A percentile compares a stretch with the other conserved stretches of the same genome.
Evolutionary conservation across 805 yeast genomes (phyloP).

Genomic region (Suhomyces faveliae): DNA sequence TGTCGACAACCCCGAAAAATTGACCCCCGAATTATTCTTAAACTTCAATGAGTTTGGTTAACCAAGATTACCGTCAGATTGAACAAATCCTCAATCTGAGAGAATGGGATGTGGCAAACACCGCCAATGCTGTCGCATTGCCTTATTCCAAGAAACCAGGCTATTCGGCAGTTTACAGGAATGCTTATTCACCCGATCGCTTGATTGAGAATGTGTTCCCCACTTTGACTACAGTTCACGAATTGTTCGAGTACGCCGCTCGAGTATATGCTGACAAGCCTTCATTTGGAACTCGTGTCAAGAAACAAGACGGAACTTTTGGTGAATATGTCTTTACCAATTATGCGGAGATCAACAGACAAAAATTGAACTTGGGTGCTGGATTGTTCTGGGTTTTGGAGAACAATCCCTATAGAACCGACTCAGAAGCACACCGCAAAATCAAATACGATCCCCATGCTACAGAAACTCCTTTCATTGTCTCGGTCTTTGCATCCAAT

Average conservation of each 20-base stretch:
- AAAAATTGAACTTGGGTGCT: conserved; percentile 36
- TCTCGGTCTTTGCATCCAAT: conserved; percentile 57
- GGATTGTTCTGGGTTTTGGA: conserved; percentile 35
- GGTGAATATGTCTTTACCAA: conserved; percentile 31
- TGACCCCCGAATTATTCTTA: not conserved
- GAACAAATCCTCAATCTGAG: not conserved
- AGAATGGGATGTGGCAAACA: conserved; percentile 11
- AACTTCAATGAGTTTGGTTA: not conserved
- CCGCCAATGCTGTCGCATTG: conserved; percentile 22
- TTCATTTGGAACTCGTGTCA: conserved; percentile 47
- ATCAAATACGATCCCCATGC: conserved; percentile 17
- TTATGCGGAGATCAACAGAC: conserved; percentile 29
- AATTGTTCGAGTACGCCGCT: conserved; percentile 43
- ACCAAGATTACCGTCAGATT: not conserved
- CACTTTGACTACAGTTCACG: conserved; percentile 43
- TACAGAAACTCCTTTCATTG: conserved; percentile 42
- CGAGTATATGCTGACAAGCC: conserved; percentile 33
- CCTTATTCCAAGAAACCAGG: conserved; percentile 44
- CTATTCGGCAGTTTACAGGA: conserved; percentile 53
- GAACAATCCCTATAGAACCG: conserved; percentile 32
- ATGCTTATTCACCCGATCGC: conserved; percentile 17
- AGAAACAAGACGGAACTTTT: conserved; percentile 23
- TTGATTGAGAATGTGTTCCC: conserved; percentile 43
- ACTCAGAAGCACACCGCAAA: conserved; percentile 23
- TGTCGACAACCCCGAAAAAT: not conserved